Evolutionary conservation across 148 eudicot genomes (phyloP).

Genomic region (Cornus controversa): DNA sequence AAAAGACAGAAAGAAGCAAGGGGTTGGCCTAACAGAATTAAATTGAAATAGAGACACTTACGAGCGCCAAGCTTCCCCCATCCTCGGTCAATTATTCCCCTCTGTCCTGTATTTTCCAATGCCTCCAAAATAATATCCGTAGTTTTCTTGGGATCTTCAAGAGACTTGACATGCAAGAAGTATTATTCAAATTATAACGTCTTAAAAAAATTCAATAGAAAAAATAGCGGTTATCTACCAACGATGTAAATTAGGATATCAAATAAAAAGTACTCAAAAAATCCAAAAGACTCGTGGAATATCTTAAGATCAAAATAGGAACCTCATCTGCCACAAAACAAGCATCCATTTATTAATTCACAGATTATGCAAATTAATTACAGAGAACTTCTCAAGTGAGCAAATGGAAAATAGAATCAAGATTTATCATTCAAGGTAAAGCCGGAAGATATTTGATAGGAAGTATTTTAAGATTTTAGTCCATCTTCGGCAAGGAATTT

Average conservation of each 20-base stretch:
- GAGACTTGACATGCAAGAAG: constrained; percentile 54
- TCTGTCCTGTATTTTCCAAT: constrained; percentile 70
- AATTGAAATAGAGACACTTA: constrained; percentile 40
- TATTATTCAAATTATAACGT: neutral
- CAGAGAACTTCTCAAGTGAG: neutral
- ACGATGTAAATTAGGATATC: neutral
- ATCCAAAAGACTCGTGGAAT: neutral
- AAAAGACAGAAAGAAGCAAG: constrained; percentile 1
- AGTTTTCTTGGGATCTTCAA: constrained; percentile 71
- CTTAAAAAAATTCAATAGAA: neutral
- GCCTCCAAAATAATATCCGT: constrained; percentile 85
- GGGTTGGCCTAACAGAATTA: neutral
- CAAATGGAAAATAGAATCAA: neutral
- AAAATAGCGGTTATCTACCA: neutral
- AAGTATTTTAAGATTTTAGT: neutral
- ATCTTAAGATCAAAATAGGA: neutral
- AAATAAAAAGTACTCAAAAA: no score
- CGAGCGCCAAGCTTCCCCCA: constrained; percentile 96
- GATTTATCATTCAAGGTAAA: neutral
- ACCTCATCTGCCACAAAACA: neutral
- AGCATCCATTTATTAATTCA: neutral
- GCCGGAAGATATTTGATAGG: neutral
- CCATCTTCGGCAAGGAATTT: neutral
- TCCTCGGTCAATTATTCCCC: constrained; percentile 90
- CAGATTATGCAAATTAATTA: neutral